These are phyloP conservation scores for Vanderwaltozyma yarrowii DNA, from an alignment of 805 yeast genomes.

Conservation along the genomic window DNA sequence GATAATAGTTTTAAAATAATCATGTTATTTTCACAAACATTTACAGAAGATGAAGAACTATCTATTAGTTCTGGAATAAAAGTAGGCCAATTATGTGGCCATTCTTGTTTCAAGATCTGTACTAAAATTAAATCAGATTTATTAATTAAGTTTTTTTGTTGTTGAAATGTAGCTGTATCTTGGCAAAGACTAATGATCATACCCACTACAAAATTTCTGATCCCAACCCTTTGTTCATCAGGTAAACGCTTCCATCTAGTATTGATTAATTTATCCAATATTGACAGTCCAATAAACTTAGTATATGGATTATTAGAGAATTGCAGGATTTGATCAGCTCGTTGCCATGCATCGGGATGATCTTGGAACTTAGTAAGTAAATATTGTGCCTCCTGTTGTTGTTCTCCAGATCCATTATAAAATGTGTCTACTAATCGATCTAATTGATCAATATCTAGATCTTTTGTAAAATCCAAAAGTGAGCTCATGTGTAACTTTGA, in stretches of 20 bases:
- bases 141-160: conserved; percentile 70
- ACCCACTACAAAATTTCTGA: conserved; percentile 81
- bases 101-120: conserved; percentile 88
- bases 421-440: conserved; percentile 79
- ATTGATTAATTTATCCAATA: conserved; percentile 76
- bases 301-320: conserved; percentile 66
- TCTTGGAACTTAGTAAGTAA: conserved; percentile 76
- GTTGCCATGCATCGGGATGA: conserved; percentile 86
- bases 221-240: conserved; percentile 75
- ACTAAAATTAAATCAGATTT: conserved; percentile 90
- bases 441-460: conserved; percentile 64
- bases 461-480: conserved; percentile 71
- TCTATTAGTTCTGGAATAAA: conserved; percentile 85
- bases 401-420: conserved; percentile 60
- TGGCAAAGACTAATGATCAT: conserved; percentile 88
- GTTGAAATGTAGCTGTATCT: conserved; percentile 54
- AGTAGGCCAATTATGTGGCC: conserved; percentile 97
- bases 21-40: conserved; percentile 96
- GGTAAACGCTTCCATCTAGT: conserved; percentile 90
- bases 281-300: conserved; percentile 82
- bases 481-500: conserved; percentile 49
- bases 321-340: conserved; percentile 79
- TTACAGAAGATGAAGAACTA: conserved; percentile 70
- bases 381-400: conserved; percentile 57
- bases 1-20: conserved; percentile 71